phyloP scores from a whole-genome alignment of 2,329 filamentous ascomycete genomes.

The Cadophora luteo-olivacea region DNA sequence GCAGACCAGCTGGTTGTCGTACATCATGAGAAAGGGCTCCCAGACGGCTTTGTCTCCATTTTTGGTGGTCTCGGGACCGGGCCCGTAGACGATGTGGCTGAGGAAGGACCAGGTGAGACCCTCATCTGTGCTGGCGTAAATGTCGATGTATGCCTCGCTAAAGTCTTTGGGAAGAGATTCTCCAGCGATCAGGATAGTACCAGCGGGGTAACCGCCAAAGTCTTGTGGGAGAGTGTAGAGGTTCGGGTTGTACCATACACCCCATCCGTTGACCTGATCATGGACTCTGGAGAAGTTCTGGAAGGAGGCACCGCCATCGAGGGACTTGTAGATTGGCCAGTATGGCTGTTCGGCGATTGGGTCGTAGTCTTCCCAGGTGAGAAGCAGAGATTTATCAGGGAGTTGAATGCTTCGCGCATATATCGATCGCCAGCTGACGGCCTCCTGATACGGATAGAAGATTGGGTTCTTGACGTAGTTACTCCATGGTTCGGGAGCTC shows the following conservation, averaged over 20 bases:
- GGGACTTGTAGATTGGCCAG: constrained; percentile 55
- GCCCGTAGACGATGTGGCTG: constrained; percentile 64
- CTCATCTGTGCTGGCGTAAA: constrained; percentile 69
- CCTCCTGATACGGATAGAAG: neutral
- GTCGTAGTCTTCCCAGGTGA: constrained; percentile 59
- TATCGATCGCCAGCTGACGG: neutral
- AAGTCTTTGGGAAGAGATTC: constrained; percentile 51
- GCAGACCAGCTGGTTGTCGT: constrained; percentile 63
- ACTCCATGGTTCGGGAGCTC: neutral
- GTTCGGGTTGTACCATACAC: constrained; percentile 65
- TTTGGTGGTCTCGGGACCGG: constrained; percentile 61
- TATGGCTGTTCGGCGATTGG: constrained; percentile 56
- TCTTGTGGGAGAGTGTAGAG: constrained; percentile 66
- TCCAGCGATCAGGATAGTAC: constrained; percentile 63
- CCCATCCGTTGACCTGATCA: constrained; percentile 63
- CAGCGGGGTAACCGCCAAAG: constrained; percentile 62
- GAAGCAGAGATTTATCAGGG: constrained; percentile 48
- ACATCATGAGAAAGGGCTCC: constrained; percentile 69
- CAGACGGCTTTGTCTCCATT: constrained; percentile 68
- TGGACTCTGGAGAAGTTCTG: constrained; percentile 63
- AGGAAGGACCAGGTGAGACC: constrained; percentile 66
- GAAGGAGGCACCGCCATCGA: constrained; percentile 63
- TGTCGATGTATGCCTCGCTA: constrained; percentile 66
- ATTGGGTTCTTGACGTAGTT: neutral
- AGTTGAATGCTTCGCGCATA: constrained; percentile 40